Evolutionary conservation across 2,329 filamentous ascomycete genomes (phyloP), one percentile per base, ranked within the genome.

Genomic region (Aspergillus brunneoviolaceus): DNA sequence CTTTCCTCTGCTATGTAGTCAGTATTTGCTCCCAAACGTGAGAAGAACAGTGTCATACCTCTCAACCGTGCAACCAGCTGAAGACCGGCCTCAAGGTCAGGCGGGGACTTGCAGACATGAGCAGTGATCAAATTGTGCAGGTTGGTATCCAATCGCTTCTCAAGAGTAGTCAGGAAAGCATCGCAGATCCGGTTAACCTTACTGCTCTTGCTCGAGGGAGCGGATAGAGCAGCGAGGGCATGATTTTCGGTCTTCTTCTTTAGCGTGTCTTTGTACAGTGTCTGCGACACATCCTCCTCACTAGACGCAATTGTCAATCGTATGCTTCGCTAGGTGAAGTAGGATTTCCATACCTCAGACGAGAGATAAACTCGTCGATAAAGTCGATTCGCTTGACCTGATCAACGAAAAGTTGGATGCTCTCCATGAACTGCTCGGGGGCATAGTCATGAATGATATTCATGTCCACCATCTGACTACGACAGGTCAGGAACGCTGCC

Each of bases 401-500:
- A 19, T 92, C 87, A 33, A 98, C 81, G 70, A 99, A 96, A 0
- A 90, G 76, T 0, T 83, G 81, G 11, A 96, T 85, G 65, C 88
- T 90, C 4, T 83, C 79, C 73, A 97, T 83, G 72, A 99, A 97
- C 66, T 96, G 90, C 42, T 87, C 83, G 0, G 94, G 92, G n/a
- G 87, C 87, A 76, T 98, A 91, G 71, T 99, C 95, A 70, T 96
- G 94, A 2, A 99, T 81, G 62, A 99, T 94, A 71, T 99, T 99
- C 89, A 98, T 93, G 71, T 99, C 95, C 0, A 99, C 95, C 67
- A 96, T 87, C 73, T 99, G 96, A 23, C 88, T 94, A 54, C 95
- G 87, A 73, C 95, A 98, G 63, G 92, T 89, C 23, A 90, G 81
- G 72, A 97, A 99, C 0, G 95, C 95, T 55, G 85, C 86, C 52